Conservation (phyloP, 495 filamentous ascomycete genomes). For the Penicillium dipodomyicola region DNA sequence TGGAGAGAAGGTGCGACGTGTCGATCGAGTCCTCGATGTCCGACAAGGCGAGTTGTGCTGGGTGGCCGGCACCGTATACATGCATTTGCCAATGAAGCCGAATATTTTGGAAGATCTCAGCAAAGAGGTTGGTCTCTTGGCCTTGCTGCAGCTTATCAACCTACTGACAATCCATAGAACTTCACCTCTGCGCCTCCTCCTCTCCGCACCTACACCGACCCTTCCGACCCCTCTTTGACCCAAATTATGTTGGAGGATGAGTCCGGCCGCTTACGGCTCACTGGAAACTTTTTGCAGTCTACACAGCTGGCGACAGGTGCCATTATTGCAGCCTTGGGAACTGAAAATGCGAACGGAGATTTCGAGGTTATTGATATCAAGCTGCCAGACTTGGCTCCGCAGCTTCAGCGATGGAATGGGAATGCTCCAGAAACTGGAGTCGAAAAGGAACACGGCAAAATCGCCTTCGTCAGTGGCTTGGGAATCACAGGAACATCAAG, state of each 20-base stretch:
- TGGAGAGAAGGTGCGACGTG: constrained; percentile 68
- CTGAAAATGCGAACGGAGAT: constrained; percentile 86
- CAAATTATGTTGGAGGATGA: constrained; percentile 92
- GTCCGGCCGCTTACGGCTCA: constrained; percentile 82
- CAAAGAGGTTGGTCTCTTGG: constrained; percentile 66
- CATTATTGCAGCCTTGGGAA: constrained; percentile 86
- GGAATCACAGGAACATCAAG: constrained; percentile 72
- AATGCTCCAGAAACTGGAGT: constrained; percentile 21
- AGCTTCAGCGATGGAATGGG: constrained; percentile 73
- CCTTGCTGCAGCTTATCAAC: background rate
- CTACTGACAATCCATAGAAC: constrained; percentile 48
- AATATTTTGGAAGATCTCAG: constrained; percentile 94
- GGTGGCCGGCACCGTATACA: constrained; percentile 91
- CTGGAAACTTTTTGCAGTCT: constrained; percentile 61
- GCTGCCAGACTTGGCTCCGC: constrained; percentile 78
- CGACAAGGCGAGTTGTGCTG: constrained; percentile 94
- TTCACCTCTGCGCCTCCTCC: constrained; percentile 82
- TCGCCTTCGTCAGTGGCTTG: constrained; percentile 87
- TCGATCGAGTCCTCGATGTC: constrained; percentile 89
- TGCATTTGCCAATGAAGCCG: constrained; percentile 95
- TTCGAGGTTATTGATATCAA: constrained; percentile 90
- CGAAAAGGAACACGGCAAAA: constrained; percentile 56
- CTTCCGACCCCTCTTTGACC: constrained; percentile 43
- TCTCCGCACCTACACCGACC: constrained; percentile 69
- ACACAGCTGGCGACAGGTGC: constrained; percentile 83